Conservation (phyloP, 495 filamentous ascomycete genomes). For the Daldinia vernicosa region DNA sequence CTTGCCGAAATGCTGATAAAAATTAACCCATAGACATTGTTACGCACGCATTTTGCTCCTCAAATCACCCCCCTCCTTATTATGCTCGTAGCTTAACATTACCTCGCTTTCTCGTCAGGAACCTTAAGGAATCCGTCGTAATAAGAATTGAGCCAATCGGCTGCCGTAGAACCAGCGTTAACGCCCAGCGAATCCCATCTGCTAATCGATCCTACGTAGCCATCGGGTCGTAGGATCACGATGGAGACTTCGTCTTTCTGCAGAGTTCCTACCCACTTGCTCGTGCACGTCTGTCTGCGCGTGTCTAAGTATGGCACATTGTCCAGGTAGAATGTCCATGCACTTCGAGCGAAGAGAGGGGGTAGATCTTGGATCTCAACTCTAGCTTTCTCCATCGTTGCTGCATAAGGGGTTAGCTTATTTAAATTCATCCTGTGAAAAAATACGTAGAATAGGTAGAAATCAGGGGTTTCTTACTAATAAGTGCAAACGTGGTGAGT, state of each 20-base stretch:
- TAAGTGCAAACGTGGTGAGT: conserved; percentile 66
- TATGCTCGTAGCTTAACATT: conserved; percentile 1
- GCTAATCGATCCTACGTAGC: conserved; percentile 69
- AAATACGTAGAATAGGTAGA: neutral
- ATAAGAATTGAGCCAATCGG: conserved; percentile 67
- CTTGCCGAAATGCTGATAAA: conserved; percentile 28
- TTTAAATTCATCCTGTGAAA: neutral
- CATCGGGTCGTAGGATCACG: conserved; percentile 72
- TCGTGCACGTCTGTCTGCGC: conserved; percentile 60
- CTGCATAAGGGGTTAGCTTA: conserved; percentile 45
- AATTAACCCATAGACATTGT: neutral
- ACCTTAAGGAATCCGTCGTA: conserved; percentile 64
- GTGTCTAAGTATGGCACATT: conserved; percentile 60
- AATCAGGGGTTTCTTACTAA: conserved; percentile 49
- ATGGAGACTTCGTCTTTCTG: conserved; percentile 61
- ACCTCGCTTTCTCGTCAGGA: conserved; percentile 36
- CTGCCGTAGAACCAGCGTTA: conserved; percentile 56
- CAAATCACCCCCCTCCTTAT: neutral
- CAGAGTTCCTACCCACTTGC: conserved; percentile 70
- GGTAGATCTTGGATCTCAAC: conserved; percentile 72
- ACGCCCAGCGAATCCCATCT: conserved; percentile 59
- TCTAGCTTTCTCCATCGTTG: conserved; percentile 62
- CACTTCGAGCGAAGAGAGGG: conserved; percentile 61
- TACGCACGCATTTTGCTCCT: conserved; percentile 20
- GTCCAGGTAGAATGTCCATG: conserved; percentile 77